Conservation (phyloP, 805 yeast species). For the Saccharomyces kudriavzevii region DNA sequence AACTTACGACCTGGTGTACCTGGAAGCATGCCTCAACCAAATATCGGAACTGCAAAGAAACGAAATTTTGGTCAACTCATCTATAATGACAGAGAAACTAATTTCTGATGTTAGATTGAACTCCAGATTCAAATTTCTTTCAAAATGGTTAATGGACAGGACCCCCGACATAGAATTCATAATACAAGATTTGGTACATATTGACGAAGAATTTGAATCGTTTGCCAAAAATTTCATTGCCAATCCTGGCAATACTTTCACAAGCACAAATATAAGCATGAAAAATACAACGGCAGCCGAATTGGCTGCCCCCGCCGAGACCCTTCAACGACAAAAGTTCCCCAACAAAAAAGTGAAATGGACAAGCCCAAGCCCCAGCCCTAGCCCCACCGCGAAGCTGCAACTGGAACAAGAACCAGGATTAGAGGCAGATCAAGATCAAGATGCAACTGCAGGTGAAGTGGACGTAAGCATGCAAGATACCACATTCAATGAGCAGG, state of each 20-base stretch:
- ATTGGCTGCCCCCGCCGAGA: conserved; percentile 14
- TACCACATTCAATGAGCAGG: conserved; percentile 4
- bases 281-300: conserved; percentile 9
- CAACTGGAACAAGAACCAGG: not conserved
- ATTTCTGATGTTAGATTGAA: conserved; percentile 24
- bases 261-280: conserved; percentile 4
- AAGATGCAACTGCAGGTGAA: conserved; percentile 7
- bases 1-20: conserved; percentile 33
- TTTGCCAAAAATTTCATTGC: conserved; percentile 22
- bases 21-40: conserved; percentile 34
- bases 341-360: not conserved
- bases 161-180: conserved; percentile 18
- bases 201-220: conserved; percentile 32
- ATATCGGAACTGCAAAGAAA: conserved; percentile 43
- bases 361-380: not conserved
- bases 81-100: conserved; percentile 46
- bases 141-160: conserved; percentile 12
- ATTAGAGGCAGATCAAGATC: not conserved
- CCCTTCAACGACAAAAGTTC: not conserved
- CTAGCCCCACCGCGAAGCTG: not conserved
- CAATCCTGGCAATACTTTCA: not conserved
- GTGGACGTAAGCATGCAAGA: conserved; percentile 21
- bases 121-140: conserved; percentile 18
- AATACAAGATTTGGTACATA: conserved; percentile 25
- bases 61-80: conserved; percentile 48